phyloP scores from a whole-genome alignment of 176 grass and related monocot species.

The Puccinellia tenuiflora region DNA sequence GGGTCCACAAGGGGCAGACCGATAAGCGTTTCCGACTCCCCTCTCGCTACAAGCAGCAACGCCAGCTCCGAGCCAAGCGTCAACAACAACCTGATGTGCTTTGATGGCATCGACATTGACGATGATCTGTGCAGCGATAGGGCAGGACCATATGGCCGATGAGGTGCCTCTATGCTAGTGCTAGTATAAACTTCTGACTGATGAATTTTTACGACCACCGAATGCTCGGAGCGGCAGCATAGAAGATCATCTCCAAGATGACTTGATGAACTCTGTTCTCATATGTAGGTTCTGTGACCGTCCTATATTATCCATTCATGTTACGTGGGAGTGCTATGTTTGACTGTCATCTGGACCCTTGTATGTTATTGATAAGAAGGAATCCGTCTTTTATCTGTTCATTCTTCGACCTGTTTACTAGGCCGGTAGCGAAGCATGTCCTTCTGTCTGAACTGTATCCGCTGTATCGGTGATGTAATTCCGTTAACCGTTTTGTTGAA shows the following conservation, averaged over 20 bases:
- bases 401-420: neutral
- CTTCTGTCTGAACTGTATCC: neutral
- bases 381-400: constrained; percentile 9
- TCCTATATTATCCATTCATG: constrained; percentile 35
- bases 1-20: constrained; percentile 65
- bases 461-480: neutral
- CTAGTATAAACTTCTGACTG: constrained; percentile 25
- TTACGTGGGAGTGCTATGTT: constrained; percentile 17
- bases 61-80: constrained; percentile 87
- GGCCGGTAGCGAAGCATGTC: neutral
- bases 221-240: constrained; percentile 20
- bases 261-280: constrained; percentile 14
- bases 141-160: constrained; percentile 31
- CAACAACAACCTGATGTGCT: constrained; percentile 75
- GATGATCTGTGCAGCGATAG: constrained; percentile 64
- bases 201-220: constrained; percentile 10
- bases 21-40: constrained; percentile 67
- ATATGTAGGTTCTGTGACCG: constrained; percentile 34
- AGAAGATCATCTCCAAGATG: constrained; percentile 14
- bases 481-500: neutral
- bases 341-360: constrained; percentile 11
- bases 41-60: constrained; percentile 89
- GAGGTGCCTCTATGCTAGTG: constrained; percentile 22
- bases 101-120: constrained; percentile 68
- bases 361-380: constrained; percentile 23